Evolutionary conservation across 2,329 filamentous ascomycete species (phyloP).

Genomic region (Exophiala bonariae): DNA sequence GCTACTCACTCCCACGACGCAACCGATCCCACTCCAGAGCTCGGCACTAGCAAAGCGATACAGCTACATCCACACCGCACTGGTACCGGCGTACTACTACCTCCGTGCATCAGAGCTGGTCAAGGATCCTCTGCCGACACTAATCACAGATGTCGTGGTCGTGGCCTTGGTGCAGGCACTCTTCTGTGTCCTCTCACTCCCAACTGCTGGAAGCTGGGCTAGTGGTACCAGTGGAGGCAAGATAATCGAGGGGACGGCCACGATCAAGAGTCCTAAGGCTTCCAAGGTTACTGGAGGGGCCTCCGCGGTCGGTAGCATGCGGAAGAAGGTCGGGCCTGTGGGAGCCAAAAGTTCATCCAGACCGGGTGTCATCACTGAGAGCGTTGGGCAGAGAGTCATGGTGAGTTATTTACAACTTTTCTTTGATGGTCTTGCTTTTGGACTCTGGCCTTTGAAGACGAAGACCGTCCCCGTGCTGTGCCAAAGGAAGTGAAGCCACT

Average conservation of each 20-base stretch:
- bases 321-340: conserved; percentile 24
- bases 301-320: conserved; percentile 19
- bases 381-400: conserved; percentile 25
- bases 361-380: conserved; percentile 1
- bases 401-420: conserved; percentile 22
- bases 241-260: conserved; percentile 20
- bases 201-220: conserved; percentile 46
- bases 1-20: conserved; percentile 26
- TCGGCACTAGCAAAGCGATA: conserved; percentile 54
- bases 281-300: conserved; percentile 4
- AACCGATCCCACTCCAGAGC: conserved; percentile 48
- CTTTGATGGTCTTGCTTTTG: neutral
- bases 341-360: neutral
- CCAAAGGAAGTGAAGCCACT: too few species aligned
- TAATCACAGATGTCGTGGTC: conserved; percentile 62
- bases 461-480: too few species aligned
- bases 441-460: neutral
- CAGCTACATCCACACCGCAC: conserved; percentile 66
- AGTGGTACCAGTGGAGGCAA: conserved; percentile 23
- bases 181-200: conserved; percentile 61
- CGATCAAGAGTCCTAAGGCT: conserved; percentile 8
- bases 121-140: conserved; percentile 64
- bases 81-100: conserved; percentile 66
- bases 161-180: conserved; percentile 64
- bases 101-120: conserved; percentile 68